Conservation (phyloP, 805 yeast genomes). For the Candida morakotiae region DNA sequence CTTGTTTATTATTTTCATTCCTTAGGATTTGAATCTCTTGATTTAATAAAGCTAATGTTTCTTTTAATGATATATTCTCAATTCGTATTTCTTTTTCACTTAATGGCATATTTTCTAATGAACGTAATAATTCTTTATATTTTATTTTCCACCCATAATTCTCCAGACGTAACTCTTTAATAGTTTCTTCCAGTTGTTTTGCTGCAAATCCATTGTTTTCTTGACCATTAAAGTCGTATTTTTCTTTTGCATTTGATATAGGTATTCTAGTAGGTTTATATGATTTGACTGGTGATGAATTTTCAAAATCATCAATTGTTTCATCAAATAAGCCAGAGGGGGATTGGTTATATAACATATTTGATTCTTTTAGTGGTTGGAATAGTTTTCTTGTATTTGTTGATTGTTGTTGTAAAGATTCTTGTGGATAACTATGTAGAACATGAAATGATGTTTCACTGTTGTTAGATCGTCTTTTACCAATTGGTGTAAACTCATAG, state of each 20-base stretch:
- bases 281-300: slow-evolving; percentile 3
- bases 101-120: slow-evolving; percentile 8
- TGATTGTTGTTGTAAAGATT: not conserved
- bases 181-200: slow-evolving; percentile 10
- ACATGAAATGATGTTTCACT: slow-evolving; percentile 7
- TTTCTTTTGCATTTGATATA: not conserved
- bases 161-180: slow-evolving; percentile 9
- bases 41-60: not conserved
- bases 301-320: slow-evolving; percentile 6
- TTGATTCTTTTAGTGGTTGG: slow-evolving; percentile 5
- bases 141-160: slow-evolving; percentile 10
- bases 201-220: slow-evolving; percentile 8
- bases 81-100: slow-evolving; percentile 6
- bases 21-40: slow-evolving; percentile 1
- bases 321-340: slow-evolving; percentile 7
- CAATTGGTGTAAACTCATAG: slow-evolving; percentile 9
- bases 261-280: not conserved
- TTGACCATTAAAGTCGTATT: slow-evolving; percentile 3
- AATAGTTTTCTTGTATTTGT: slow-evolving; percentile 3
- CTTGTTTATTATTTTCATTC: slow-evolving; percentile 2
- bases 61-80: slow-evolving; percentile 9
- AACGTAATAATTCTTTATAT: slow-evolving; percentile 7
- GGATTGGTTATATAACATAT: not conserved
- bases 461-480: not conserved
- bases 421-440: slow-evolving; percentile 7